Conservation (phyloP, 495 filamentous ascomycete genomes). For the Bathelium albidoporum region DNA sequence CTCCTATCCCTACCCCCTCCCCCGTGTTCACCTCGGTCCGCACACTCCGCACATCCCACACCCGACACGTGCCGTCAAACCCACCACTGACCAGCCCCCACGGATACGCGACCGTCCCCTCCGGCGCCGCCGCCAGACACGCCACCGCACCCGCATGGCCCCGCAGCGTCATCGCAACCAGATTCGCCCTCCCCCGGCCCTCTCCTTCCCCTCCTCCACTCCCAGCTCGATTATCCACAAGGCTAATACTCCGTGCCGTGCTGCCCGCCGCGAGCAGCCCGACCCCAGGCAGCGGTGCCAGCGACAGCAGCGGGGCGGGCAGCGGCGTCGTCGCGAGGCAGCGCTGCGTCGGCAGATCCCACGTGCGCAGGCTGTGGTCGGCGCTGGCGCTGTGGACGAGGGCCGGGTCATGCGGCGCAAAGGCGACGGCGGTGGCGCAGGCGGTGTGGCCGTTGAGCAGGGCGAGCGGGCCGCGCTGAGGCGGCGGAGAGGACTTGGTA, state of each 20-base stretch:
- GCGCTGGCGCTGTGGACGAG: conserved; percentile 81
- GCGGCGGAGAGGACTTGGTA: conserved; percentile 40
- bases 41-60: conserved; percentile 74
- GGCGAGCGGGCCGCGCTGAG: conserved; percentile 70
- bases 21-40: conserved; percentile 33
- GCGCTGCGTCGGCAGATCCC: conserved; percentile 71
- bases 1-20: conserved; percentile 52
- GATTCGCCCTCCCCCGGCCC: conserved; percentile 45
- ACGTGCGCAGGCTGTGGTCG: conserved; percentile 82
- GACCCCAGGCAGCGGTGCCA: conserved; percentile 55
- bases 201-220: neutral
- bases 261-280: conserved; percentile 76
- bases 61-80: conserved; percentile 79
- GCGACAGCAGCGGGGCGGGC: conserved; percentile 66
- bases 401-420: conserved; percentile 72
- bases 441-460: conserved; percentile 61
- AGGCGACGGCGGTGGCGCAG: conserved; percentile 64
- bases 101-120: neutral
- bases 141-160: conserved; percentile 83
- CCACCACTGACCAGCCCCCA: conserved; percentile 58
- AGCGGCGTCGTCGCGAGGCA: conserved; percentile 72
- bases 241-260: conserved; percentile 72
- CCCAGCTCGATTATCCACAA: conserved; percentile 75
- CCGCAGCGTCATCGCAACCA: conserved; percentile 74
- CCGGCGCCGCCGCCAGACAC: conserved; percentile 33